These are phyloP conservation scores for Skeletonema menzelii DNA, from an alignment of 108 stramenopile species.

Conservation along the genomic window DNA sequence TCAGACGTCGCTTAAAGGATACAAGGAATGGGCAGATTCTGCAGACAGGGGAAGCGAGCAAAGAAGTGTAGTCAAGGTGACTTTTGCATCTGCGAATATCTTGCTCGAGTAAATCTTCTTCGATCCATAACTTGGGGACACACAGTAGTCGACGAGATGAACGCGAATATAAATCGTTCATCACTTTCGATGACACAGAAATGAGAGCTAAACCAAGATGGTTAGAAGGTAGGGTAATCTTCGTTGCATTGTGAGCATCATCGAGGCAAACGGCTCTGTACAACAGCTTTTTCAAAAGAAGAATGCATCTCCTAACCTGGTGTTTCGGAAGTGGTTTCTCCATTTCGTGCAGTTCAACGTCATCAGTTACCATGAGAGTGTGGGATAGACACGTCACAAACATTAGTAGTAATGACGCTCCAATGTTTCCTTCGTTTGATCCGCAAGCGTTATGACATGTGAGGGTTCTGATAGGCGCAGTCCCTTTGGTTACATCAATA, in stretches of 20 bases:
- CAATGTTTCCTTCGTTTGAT: slow-evolving; percentile 46
- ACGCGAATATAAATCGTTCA: slow-evolving; percentile 84
- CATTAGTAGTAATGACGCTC: slow-evolving; percentile 61
- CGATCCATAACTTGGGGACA: slow-evolving; percentile 79
- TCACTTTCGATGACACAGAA: slow-evolving; percentile 51
- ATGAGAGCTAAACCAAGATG: slow-evolving; percentile 81
- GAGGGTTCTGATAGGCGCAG: slow-evolving; percentile 36
- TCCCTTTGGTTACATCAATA: slow-evolving; percentile 51
- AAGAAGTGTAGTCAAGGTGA: slow-evolving; percentile 53
- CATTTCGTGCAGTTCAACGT: slow-evolving; percentile 86
- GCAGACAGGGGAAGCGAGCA: slow-evolving; percentile 69
- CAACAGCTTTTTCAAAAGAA: slow-evolving; percentile 74
- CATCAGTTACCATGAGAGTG: slow-evolving; percentile 87
- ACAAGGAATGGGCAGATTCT: slow-evolving; percentile 83
- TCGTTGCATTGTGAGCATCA: slow-evolving; percentile 26
- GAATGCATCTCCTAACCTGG: slow-evolving; percentile 76
- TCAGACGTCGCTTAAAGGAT: slow-evolving; percentile 85
- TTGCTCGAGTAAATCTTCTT: slow-evolving; percentile 71
- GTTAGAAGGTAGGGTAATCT: slow-evolving; percentile 25
- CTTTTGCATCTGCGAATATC: slow-evolving; percentile 70
- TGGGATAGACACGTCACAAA: slow-evolving; percentile 69
- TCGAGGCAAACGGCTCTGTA: slow-evolving; percentile 78
- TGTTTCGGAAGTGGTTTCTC: slow-evolving; percentile 78
- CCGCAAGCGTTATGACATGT: slow-evolving; percentile 17
- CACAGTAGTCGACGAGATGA: slow-evolving; percentile 83